Percentiles rank a stretch among this genome's conserved stretches.
These are phyloP conservation scores for Aquilaria sinensis DNA, from an alignment of 345 rosid genomes.

Conservation along the genomic window DNA sequence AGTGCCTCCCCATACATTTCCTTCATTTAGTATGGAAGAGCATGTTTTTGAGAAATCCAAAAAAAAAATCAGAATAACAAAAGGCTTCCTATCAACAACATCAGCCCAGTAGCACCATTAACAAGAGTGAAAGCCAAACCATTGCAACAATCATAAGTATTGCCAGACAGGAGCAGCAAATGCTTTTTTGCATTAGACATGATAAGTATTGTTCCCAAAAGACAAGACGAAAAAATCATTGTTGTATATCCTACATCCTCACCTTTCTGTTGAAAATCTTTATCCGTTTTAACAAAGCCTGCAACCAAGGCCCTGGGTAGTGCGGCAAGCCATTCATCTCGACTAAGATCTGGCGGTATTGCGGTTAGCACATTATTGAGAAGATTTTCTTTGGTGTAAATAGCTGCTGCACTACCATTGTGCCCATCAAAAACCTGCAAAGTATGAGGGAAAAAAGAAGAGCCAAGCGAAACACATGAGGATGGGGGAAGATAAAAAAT, in stretches of 20 bases:
- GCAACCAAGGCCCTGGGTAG: slow-evolving; percentile 92
- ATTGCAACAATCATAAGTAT: background rate
- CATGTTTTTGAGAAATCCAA: no score
- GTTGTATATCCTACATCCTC: background rate
- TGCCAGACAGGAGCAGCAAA: no score
- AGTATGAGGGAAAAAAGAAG: background rate
- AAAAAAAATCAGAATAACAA: no score
- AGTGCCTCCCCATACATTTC: no score
- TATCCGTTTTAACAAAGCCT: slow-evolving; percentile 92
- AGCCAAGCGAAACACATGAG: background rate
- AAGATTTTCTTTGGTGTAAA: slow-evolving; percentile 80
- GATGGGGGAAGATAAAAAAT: background rate
- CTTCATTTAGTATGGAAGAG: no score
- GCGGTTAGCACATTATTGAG: slow-evolving; percentile 71
- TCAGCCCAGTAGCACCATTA: no score
- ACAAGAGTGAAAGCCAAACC: background rate
- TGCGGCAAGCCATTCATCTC: slow-evolving; percentile 88
- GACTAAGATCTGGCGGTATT: slow-evolving; percentile 66
- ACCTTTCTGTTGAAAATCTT: slow-evolving; percentile 83
- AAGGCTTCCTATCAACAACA: no score
- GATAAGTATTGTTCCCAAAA: no score
- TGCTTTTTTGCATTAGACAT: no score
- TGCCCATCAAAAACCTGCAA: slow-evolving; percentile 94
- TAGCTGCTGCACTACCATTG: slow-evolving; percentile 88
- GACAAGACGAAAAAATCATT: no score